Base-by-base conservation (phyloP, 495 filamentous ascomycete species). In the Hyaloscypha bicolor region DNA sequence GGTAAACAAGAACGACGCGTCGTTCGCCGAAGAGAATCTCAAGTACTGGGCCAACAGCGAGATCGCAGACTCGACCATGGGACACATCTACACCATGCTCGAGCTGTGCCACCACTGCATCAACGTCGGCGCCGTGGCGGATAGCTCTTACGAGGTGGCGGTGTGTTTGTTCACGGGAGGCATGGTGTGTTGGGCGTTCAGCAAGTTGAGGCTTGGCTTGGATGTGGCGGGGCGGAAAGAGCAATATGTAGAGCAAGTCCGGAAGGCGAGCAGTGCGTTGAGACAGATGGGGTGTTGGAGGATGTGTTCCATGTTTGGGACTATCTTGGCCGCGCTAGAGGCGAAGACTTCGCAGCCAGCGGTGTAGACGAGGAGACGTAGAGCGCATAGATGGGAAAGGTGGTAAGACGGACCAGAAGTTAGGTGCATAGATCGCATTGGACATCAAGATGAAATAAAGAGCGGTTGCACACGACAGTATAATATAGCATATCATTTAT, bases 81-180 rank as follows among this genome's bases (percentile, higher is more conserved):
- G n/a, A 9, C 62, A 70, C 58, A 42, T 68, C 14, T 67, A 66
- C 62, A 62, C 25, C 30, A 73, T 75, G 63, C 32, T 75, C 9
- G 63, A 66, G 11, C 29, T 72, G 6, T 70, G 69, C 31, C 69
- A 72, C 60, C 63, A 68, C 11, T 33, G 37, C n/a, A 72, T 75
- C 64, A 63, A 59, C 25, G 63, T 22, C 14, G 69, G 71, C 1
- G 33, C 66, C n/a, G 67, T 64, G 3, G 71, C 65, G 16, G 71
- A 69, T 35, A 59, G 64, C 29, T 59, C 60, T 0, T 75, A 71
- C 60, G 73, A 75, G 37, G 58, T 75, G n/a, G 69, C 73, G 0
- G 70, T 75, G 0, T 69, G 69, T 25, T 55, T 75, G 5, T 73
- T 75, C 37, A 75, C 71, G 4, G 68, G 73, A 11, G 73, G 73